Evolutionary conservation across 2,329 filamentous ascomycete genomes (phyloP).

Genomic region (Cladosporium velox): DNA sequence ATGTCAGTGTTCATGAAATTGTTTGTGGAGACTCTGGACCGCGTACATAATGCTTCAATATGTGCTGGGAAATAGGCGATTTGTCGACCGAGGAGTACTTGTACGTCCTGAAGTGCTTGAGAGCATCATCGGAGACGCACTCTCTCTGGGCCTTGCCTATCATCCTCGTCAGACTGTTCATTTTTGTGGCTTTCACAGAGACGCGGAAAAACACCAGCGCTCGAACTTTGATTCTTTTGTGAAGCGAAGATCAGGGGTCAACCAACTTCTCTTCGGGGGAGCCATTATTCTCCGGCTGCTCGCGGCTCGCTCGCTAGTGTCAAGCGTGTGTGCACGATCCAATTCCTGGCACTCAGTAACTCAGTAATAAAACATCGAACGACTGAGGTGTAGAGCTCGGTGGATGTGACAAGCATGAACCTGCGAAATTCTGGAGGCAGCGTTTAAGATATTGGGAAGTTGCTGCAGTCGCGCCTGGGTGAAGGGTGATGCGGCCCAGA

Average conservation of each 20-base stretch:
- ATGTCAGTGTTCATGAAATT: slow-evolving; percentile 6
- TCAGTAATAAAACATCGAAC: slow-evolving; percentile 9
- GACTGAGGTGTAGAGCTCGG: neutral
- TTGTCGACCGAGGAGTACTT: slow-evolving; percentile 98
- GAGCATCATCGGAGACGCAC: slow-evolving; percentile 80
- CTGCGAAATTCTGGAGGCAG: neutral
- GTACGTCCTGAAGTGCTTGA: slow-evolving; percentile 90
- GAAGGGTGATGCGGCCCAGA: slow-evolving; percentile 1
- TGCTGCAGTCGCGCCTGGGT: slow-evolving; percentile 1
- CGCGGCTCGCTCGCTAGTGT: slow-evolving; percentile 12
- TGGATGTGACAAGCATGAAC: neutral
- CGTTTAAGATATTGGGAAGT: slow-evolving; percentile 1
- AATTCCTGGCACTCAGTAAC: neutral
- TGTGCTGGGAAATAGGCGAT: slow-evolving; percentile 88
- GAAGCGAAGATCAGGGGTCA: slow-evolving; percentile 15
- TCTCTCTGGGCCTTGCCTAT: slow-evolving; percentile 39
- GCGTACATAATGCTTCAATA: slow-evolving; percentile 87
- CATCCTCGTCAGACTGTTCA: slow-evolving; percentile 9
- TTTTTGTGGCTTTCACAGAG: slow-evolving; percentile 7
- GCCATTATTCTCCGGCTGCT: slow-evolving; percentile 15
- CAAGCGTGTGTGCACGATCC: slow-evolving; percentile 16
- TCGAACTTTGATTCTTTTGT: slow-evolving; percentile 15
- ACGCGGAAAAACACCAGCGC: slow-evolving; percentile 15
- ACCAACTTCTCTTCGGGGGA: slow-evolving; percentile 18
- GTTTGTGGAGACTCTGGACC: slow-evolving; percentile 37